Conservation (phyloP, 2,329 filamentous ascomycete genomes). For the Pseudopithomyces maydicus region DNA sequence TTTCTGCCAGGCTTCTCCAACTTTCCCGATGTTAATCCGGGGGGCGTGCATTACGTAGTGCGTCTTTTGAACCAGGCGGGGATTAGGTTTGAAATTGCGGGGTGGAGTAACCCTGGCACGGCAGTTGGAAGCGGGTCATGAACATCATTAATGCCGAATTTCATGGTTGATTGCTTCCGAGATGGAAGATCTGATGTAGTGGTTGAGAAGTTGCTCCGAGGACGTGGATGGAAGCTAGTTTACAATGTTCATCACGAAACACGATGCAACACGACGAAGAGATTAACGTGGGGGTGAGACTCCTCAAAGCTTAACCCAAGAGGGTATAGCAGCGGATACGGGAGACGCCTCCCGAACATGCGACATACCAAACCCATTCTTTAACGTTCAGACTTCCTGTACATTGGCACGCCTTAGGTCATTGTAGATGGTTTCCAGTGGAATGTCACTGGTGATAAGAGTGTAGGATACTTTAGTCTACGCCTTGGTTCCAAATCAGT, state of each 20-base stretch:
- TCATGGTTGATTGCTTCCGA: not conserved
- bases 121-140: not conserved
- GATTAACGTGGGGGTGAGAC: not conserved
- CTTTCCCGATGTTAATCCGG: not conserved
- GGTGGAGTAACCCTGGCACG: not conserved
- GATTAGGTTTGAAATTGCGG: not conserved
- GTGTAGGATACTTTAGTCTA: too few relatives aligned
- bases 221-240: not conserved
- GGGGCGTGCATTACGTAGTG: constrained; percentile 1
- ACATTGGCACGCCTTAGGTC: not conserved
- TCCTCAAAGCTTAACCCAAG: not conserved
- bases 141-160: not conserved
- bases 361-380: not conserved
- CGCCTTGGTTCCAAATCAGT: too few relatives aligned
- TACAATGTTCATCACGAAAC: not conserved
- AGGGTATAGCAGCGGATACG: not conserved
- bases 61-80: not conserved
- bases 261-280: not conserved
- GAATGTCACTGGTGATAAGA: too few relatives aligned
- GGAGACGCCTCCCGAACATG: not conserved
- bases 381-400: not conserved
- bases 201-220: not conserved
- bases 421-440: not conserved
- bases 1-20: not conserved
- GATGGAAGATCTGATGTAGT: not conserved